A percentile compares a stretch with the other conserved stretches of the same genome.
Evolutionary conservation across 2,329 filamentous ascomycete genomes (phyloP).

Genomic region (Phaeosphaeria sp.): DNA sequence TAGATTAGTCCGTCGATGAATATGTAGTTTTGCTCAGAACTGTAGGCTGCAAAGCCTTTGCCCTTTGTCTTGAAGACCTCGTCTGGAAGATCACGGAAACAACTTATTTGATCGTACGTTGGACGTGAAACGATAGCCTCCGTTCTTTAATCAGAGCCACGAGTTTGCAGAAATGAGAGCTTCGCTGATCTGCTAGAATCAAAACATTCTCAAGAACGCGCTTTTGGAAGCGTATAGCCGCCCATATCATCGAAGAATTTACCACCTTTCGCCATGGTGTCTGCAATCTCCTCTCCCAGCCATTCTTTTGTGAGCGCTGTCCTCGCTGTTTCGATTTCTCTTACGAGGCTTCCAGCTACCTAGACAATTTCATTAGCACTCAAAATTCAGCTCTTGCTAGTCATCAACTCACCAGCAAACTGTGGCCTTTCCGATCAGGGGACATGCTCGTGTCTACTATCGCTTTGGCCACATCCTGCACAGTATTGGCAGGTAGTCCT

Average conservation of each 20-base stretch:
- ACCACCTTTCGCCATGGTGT: slow-evolving; percentile 40
- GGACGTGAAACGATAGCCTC: too few relatives aligned
- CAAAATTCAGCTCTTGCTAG: not conserved
- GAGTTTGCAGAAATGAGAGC: too few relatives aligned
- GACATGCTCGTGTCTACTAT: slow-evolving; percentile 51
- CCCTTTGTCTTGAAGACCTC: too few relatives aligned
- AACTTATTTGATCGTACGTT: too few relatives aligned
- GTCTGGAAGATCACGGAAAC: too few relatives aligned
- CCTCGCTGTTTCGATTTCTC: slow-evolving; percentile 40
- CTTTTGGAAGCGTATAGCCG: slow-evolving; percentile 44
- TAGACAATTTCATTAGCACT: slow-evolving; percentile 4
- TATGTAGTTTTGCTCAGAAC: too few relatives aligned
- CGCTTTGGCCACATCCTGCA: slow-evolving; percentile 52
- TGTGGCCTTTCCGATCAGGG: slow-evolving; percentile 33
- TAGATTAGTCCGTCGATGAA: too few relatives aligned
- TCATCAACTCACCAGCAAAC: slow-evolving; percentile 31
- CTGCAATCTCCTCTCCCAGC: slow-evolving; percentile 44
- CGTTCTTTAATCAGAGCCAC: too few relatives aligned
- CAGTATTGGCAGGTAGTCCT: slow-evolving; percentile 52
- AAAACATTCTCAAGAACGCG: slow-evolving; percentile 4
- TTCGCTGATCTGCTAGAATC: too few relatives aligned
- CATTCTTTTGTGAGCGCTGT: slow-evolving; percentile 35
- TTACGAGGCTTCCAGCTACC: slow-evolving; percentile 37
- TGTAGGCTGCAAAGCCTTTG: too few relatives aligned
- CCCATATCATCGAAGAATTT: slow-evolving; percentile 46